Percentiles rank a stretch among this genome's conserved stretches.
These are phyloP conservation scores for Hemisphaericaspora xylofermentans DNA, from an alignment of 1,139 yeast genomes.

Conservation along the genomic window DNA sequence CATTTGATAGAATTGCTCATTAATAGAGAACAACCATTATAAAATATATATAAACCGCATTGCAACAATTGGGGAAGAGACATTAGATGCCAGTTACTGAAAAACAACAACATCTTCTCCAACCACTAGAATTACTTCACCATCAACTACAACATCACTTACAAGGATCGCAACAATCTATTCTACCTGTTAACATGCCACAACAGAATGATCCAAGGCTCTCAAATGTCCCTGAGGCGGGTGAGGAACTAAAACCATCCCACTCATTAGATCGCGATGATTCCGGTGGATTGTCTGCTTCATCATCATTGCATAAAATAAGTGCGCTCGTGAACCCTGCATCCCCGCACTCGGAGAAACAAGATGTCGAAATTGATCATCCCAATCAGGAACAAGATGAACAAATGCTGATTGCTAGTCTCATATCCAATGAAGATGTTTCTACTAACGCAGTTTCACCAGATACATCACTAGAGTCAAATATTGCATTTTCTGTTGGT, in stretches of 20 bases:
- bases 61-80: neutral
- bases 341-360: neutral
- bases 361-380: neutral
- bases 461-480: neutral
- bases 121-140: neutral
- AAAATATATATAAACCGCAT: too few relatives aligned
- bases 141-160: conserved; percentile 4
- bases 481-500: neutral
- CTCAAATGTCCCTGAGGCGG: neutral
- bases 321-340: neutral
- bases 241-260: neutral
- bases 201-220: conserved; percentile 2
- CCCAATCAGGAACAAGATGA: neutral
- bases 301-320: neutral
- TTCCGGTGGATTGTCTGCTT: neutral
- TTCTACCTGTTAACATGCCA: neutral
- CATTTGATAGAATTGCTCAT: too few relatives aligned
- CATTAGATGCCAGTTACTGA: too few relatives aligned
- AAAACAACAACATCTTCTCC: too few relatives aligned
- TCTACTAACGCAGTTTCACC: neutral
- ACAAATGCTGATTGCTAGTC: neutral
- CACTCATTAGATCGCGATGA: neutral
- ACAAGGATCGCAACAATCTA: too few relatives aligned
- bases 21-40: too few relatives aligned
- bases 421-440: neutral